Percentiles rank a stretch among this genome's conserved stretches.
phyloP scores from a whole-genome alignment of 352 stramenopile genomes.

The Pythium periplocum region DNA sequence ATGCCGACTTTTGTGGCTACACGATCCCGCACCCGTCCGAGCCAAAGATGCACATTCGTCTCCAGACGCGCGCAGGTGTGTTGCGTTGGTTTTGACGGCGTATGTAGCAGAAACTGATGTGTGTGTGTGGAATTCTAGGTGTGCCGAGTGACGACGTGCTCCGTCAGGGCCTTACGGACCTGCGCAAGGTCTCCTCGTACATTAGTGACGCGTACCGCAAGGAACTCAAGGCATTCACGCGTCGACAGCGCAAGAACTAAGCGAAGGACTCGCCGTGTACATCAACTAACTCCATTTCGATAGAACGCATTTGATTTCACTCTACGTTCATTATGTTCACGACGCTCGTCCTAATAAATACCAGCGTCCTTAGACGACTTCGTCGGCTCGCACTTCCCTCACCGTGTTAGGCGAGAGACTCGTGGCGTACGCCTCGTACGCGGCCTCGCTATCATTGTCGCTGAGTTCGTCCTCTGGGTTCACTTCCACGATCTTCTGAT shows the following conservation, averaged over 20 bases:
- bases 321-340: no score
- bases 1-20: conserved; percentile 94
- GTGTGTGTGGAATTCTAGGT: conserved; percentile 23
- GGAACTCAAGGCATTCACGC: conserved; percentile 81
- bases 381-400: no score
- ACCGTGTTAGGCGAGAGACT: no score
- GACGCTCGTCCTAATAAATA: no score
- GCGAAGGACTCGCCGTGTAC: no score
- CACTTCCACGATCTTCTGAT: conserved; percentile 14
- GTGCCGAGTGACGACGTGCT: conserved; percentile 60
- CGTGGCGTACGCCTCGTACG: no score
- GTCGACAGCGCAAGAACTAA: conserved; percentile 70
- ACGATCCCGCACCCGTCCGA: conserved; percentile 94
- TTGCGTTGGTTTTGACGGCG: no score
- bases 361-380: no score
- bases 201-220: conserved; percentile 76
- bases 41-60: conserved; percentile 91
- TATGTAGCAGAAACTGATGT: no score
- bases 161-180: conserved; percentile 55
- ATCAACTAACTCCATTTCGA: no score
- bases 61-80: conserved; percentile 64
- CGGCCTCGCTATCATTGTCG: no score
- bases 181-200: conserved; percentile 66
- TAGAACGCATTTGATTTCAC: no score
- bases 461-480: conserved; percentile 6